Base-by-base conservation (phyloP, 148 eudicot genomes). In the Agrostemma githago region DNA sequence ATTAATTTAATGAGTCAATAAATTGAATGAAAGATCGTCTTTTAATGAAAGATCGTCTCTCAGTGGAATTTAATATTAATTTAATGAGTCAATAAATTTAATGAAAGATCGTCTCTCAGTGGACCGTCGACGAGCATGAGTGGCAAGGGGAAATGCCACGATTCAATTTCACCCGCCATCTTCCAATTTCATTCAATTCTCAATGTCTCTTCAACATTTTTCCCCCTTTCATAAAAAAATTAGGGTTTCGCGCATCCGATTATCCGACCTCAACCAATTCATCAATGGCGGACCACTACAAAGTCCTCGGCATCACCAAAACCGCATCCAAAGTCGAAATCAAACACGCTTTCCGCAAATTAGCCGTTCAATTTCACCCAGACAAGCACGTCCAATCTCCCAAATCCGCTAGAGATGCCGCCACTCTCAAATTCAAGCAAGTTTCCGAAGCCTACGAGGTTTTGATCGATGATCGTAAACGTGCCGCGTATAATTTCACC, bases 291-390 rank as follows among this genome's bases (percentile, higher is more conserved):
- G 97, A 94, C 77, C 92, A 88, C 76, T 91, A 94, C 90, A 87
- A 82, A 68, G 59, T 84, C 2, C 80, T 94, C 16, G 98, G 98
- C 6, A 17, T 94, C 3, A 51, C 72, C 2, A 83, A 71, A 37
- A 81, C 67, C 70, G 93, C 98, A 0, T 87, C 80, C 19, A 92
- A 94, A 64, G 81, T 80, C 1, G 90, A 94, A 73, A 90, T 94
- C 57, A 94, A 94, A 74, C 81, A 80, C 59, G 92, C 98, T 0
- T 94, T 89, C 63, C 85, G 98, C 1, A 87, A 82, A 79, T 61
- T 88, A 40, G 97, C 97, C n/a, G 64, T 91, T 51, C 74, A 92
- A 80, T 94, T 87, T 66, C 98, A 94, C 83, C 98, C 98, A 0
- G 98, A 94, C 76, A 91, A 92, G 69, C 98, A 94, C 76, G 76